These are phyloP conservation scores for Epichloe scottii DNA, from an alignment of 2,329 filamentous ascomycete species.

Conservation along the genomic window DNA sequence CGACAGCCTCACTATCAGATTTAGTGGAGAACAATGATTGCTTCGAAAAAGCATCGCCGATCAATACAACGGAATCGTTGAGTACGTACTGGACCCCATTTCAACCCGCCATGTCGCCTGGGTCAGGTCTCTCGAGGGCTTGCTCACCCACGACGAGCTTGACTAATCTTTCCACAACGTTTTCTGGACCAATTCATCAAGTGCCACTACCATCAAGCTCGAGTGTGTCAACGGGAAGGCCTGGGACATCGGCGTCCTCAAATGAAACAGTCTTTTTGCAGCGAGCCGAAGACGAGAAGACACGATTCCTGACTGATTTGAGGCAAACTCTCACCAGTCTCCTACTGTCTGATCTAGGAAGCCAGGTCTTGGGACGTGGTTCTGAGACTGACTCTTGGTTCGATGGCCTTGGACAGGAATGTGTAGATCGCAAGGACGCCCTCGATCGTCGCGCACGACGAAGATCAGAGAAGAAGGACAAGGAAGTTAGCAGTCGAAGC, in stretches of 20 bases:
- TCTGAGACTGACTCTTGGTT: slow-evolving; percentile 94
- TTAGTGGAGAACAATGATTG: slow-evolving; percentile 59
- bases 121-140: slow-evolving; percentile 44
- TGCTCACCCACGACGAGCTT: slow-evolving; percentile 52
- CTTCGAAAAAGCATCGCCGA: slow-evolving; percentile 55
- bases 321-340: slow-evolving; percentile 73
- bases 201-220: slow-evolving; percentile 31
- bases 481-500: slow-evolving; percentile 29
- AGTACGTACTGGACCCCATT: slow-evolving; percentile 87
- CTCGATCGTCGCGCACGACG: slow-evolving; percentile 35
- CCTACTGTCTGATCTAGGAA: slow-evolving; percentile 79
- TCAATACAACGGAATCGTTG: slow-evolving; percentile 60
- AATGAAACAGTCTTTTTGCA: slow-evolving; percentile 55
- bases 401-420: slow-evolving; percentile 51
- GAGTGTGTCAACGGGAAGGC: slow-evolving; percentile 39
- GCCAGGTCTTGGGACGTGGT: slow-evolving; percentile 71
- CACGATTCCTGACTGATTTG: slow-evolving; percentile 64
- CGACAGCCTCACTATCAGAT: slow-evolving; percentile 48
- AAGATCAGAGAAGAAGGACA: slow-evolving; percentile 26
- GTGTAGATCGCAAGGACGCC: slow-evolving; percentile 48
- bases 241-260: slow-evolving; percentile 54
- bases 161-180: slow-evolving; percentile 41
- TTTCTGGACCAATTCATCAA: slow-evolving; percentile 30
- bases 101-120: slow-evolving; percentile 52
- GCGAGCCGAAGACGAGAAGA: slow-evolving; percentile 54